phyloP scores from a whole-genome alignment of 371 early-diverging fungal species.

The Ecytonucleospora hepatopenaei region DNA sequence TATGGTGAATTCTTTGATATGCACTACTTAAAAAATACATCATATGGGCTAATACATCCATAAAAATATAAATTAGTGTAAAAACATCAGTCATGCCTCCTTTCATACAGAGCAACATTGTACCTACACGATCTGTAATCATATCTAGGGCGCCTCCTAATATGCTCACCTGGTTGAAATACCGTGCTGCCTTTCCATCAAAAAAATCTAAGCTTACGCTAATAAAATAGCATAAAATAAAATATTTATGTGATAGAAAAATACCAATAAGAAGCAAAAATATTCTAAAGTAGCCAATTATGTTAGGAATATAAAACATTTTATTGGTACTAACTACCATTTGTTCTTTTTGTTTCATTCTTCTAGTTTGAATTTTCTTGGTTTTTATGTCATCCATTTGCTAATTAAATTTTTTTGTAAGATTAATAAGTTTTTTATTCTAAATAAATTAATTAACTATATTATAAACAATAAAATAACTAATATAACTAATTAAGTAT shows the following conservation, averaged over 20 bases:
- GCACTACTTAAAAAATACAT: slow-evolving; percentile 14
- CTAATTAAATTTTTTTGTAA: no score
- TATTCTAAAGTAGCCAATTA: slow-evolving; percentile 36
- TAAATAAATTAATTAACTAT: no score
- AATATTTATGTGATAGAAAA: background rate
- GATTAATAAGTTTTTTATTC: no score
- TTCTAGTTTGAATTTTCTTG: no score
- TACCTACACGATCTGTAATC: slow-evolving; percentile 39
- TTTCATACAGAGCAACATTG: background rate
- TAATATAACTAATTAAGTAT: no score
- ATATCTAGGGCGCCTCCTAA: slow-evolving; percentile 46
- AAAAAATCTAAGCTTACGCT: slow-evolving; percentile 79
- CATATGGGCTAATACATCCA: slow-evolving; percentile 35
- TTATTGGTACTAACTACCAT: no score
- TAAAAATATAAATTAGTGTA: slow-evolving; percentile 7
- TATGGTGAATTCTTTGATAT: slow-evolving; percentile 15
- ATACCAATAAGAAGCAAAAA: slow-evolving; percentile 21
- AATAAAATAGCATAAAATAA: slow-evolving; percentile 61
- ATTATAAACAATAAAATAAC: no score
- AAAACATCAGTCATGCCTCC: background rate
- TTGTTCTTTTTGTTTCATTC: no score
- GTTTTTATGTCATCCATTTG: no score
- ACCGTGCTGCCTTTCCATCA: slow-evolving; percentile 79
- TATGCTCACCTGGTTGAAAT: slow-evolving; percentile 67
- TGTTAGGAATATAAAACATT: slow-evolving; percentile 43